Percentiles rank a stretch among this genome's conserved stretches.
phyloP scores from a whole-genome alignment of 2,329 filamentous ascomycete genomes.

The Teratosphaeria gauchensis region DNA sequence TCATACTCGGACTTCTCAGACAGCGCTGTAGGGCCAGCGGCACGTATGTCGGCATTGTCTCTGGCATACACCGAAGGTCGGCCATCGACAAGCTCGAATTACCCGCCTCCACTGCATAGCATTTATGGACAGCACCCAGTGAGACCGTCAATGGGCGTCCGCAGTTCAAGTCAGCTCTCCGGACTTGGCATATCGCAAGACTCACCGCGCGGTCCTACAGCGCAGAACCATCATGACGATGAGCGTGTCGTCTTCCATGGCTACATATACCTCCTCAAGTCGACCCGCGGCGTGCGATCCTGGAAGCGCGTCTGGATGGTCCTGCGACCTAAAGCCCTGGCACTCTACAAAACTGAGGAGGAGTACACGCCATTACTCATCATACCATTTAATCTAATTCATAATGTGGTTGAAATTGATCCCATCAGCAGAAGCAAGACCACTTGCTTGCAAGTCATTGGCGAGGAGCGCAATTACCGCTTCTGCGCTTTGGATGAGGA shows the following conservation, averaged over 20 bases:
- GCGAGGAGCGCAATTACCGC: constrained; percentile 62
- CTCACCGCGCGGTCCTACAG: constrained; percentile 3
- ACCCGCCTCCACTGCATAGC: constrained; percentile 22
- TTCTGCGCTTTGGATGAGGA: constrained; percentile 65
- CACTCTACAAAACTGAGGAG: constrained; percentile 83
- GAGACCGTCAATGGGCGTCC: constrained; percentile 21
- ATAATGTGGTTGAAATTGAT: constrained; percentile 89
- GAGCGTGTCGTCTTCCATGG: constrained; percentile 93
- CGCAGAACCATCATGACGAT: constrained; percentile 41
- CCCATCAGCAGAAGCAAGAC: constrained; percentile 74
- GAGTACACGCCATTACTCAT: constrained; percentile 85
- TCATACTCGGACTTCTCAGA: constrained; percentile 78
- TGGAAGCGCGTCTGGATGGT: constrained; percentile 97
- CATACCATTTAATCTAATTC: constrained; percentile 65
- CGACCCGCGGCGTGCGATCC: constrained; percentile 72
- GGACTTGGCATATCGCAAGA: constrained; percentile 29
- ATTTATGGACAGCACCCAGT: constrained; percentile 24
- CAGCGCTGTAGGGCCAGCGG: constrained; percentile 16
- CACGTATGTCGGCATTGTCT: constrained; percentile 25
- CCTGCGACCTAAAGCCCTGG: constrained; percentile 71
- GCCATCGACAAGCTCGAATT: constrained; percentile 25
- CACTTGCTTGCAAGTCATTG: constrained; percentile 85
- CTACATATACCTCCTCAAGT: constrained; percentile 75
- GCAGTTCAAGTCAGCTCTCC: constrained; percentile 56
- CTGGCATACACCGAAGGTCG: constrained; percentile 21